These are phyloP conservation scores for Penicillium turbatum DNA, from an alignment of 495 filamentous ascomycete genomes.

Conservation along the genomic window DNA sequence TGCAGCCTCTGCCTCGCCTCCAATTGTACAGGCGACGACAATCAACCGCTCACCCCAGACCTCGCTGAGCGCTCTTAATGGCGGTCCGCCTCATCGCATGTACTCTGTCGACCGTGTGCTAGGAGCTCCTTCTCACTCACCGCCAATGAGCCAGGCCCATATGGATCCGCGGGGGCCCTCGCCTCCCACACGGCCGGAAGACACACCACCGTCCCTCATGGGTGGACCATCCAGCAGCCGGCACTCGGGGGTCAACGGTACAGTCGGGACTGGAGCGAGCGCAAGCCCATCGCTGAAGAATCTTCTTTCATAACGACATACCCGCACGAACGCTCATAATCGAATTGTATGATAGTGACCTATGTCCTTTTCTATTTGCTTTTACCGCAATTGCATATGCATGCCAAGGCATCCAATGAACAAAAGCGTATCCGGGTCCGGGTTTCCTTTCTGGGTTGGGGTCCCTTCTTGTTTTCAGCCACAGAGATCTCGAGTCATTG, in stretches of 20 bases:
- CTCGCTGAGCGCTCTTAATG: conserved; percentile 37
- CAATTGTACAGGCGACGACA: conserved; percentile 40
- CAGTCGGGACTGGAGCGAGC: conserved; percentile 52
- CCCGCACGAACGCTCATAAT: conserved; percentile 1
- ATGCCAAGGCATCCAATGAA: conserved; percentile 16
- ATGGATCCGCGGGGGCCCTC: conserved; percentile 34
- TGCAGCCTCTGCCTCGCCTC: conserved; percentile 46
- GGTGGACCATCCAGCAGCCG: conserved; percentile 27
- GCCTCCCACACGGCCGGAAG: conserved; percentile 33
- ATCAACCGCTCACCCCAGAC: conserved; percentile 41
- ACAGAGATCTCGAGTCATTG: neutral
- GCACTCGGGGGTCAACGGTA: conserved; percentile 34
- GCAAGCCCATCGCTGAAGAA: conserved; percentile 74
- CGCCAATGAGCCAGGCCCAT: conserved; percentile 34
- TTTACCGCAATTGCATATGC: conserved; percentile 25
- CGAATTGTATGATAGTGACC: conserved; percentile 25
- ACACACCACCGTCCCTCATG: conserved; percentile 26
- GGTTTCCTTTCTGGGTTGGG: conserved; percentile 8
- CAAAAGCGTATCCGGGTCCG: conserved; percentile 11
- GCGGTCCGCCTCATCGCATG: conserved; percentile 34
- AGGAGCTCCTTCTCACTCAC: conserved; percentile 35
- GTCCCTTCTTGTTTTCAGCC: neutral
- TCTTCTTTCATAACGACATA: conserved; percentile 54
- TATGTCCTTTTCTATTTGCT: conserved; percentile 19
- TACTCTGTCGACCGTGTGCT: conserved; percentile 37